Percentiles rank a stretch among this genome's conserved stretches.
Evolutionary conservation across 2,329 filamentous ascomycete genomes (phyloP).

Genomic region (Aspergillus intermedius): DNA sequence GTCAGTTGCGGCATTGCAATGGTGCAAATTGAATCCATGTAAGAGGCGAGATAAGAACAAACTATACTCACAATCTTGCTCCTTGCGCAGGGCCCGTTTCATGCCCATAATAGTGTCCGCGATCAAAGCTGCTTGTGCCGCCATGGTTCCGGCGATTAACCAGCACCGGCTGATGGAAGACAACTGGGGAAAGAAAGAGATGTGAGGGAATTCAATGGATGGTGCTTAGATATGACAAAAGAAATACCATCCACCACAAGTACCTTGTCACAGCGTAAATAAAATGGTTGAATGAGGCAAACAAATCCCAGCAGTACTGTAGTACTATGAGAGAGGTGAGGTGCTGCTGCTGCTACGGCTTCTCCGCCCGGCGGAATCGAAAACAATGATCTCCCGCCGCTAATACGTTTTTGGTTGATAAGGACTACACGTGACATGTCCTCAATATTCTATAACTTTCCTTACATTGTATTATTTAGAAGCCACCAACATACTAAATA

Average conservation of each 20-base stretch:
- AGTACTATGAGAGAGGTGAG: not conserved
- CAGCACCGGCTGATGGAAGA: not conserved
- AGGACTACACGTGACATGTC: slow-evolving; percentile 18
- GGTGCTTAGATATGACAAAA: not conserved
- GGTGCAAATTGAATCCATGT: slow-evolving; percentile 4
- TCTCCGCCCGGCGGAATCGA: slow-evolving; percentile 15
- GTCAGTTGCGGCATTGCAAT: not conserved
- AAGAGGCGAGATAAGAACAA: not conserved
- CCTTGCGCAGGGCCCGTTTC: slow-evolving; percentile 46
- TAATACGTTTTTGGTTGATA: slow-evolving; percentile 18
- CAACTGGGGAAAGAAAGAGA: not conserved
- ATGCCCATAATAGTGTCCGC: slow-evolving; percentile 51
- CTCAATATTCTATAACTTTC: not conserved
- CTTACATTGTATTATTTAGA: not conserved
- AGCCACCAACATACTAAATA: not conserved
- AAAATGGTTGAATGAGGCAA: too few species aligned
- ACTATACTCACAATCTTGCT: slow-evolving; percentile 36
- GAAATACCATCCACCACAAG: too few species aligned
- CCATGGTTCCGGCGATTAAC: slow-evolving; percentile 24
- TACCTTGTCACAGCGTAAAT: too few species aligned
- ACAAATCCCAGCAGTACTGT: too few species aligned
- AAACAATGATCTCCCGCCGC: slow-evolving; percentile 11
- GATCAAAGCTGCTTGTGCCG: slow-evolving; percentile 40
- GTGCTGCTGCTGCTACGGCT: not conserved
- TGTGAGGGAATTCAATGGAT: not conserved